phyloP scores from a whole-genome alignment of 345 rosid genomes.

The Stellera chamaejasme region DNA sequence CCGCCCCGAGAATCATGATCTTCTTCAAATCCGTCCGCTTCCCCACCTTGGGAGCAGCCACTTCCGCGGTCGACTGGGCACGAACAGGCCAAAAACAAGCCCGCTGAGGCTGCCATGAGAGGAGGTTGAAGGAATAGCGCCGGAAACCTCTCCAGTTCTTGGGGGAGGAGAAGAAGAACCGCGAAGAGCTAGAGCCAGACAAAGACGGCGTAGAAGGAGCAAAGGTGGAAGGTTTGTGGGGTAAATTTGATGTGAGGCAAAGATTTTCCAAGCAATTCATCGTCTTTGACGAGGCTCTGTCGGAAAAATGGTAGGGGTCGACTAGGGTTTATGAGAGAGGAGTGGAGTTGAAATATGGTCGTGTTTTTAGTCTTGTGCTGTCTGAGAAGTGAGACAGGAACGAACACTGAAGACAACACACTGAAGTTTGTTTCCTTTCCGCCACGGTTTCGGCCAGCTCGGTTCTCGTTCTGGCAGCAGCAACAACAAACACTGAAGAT shows the following conservation, averaged over 20 bases:
- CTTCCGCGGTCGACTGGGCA: slow-evolving; percentile 16
- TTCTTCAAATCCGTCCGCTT: slow-evolving; percentile 83
- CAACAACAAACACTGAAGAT: no score
- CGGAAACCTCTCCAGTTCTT: slow-evolving; percentile 2
- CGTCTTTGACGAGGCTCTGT: no score
- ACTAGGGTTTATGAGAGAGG: neutral
- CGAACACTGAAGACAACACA: no score
- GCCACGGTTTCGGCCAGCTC: no score
- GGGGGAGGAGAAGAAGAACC: slow-evolving; percentile 20
- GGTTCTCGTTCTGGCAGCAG: no score
- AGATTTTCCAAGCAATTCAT: slow-evolving; percentile 5
- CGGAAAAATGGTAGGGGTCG: no score
- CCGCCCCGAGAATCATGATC: slow-evolving; percentile 91
- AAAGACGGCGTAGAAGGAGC: slow-evolving; percentile 17
- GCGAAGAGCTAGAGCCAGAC: slow-evolving; percentile 10
- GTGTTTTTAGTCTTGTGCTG: neutral
- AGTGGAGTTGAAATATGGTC: neutral
- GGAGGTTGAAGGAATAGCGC: slow-evolving; percentile 11
- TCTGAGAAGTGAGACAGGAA: no score
- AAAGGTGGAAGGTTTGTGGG: slow-evolving; percentile 14
- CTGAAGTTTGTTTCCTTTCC: no score
- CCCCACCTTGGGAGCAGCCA: slow-evolving; percentile 19
- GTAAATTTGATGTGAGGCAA: neutral
- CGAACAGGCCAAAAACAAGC: slow-evolving; percentile 2
- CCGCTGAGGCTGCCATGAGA: slow-evolving; percentile 23